Evolutionary conservation across 2,329 filamentous ascomycete species (phyloP).

Genomic region (Aspergillus cejpii): DNA sequence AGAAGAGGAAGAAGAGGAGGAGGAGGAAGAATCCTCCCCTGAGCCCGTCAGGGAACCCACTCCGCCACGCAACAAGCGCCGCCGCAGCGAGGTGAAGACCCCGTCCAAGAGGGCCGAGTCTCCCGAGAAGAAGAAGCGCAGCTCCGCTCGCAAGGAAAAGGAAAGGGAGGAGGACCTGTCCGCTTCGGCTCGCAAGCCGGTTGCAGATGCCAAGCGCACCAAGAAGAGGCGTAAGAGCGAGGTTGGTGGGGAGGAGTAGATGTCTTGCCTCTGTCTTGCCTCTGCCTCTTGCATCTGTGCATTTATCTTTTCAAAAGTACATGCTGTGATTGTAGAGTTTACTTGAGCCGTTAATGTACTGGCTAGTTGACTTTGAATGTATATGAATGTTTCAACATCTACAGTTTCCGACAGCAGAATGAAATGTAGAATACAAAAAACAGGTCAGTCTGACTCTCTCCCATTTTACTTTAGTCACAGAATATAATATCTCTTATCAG

Average conservation of each 20-base stretch:
- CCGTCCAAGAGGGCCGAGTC: conserved; percentile 34
- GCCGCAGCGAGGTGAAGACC: conserved; percentile 37
- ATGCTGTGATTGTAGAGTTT: no score
- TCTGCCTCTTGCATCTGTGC: not conserved
- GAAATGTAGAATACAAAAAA: no score
- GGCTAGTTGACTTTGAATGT: no score
- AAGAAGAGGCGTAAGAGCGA: conserved; percentile 47
- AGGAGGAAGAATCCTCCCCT: conserved; percentile 33
- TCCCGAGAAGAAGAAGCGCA: conserved; percentile 29
- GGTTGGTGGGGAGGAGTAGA: conserved; percentile 21
- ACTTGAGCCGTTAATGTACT: no score
- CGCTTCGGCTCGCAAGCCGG: conserved; percentile 26
- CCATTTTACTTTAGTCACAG: no score
- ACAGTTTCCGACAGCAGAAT: no score
- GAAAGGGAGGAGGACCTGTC: conserved; percentile 28
- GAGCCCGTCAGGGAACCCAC: conserved; percentile 39
- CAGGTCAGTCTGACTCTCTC: no score
- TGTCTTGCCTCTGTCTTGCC: conserved; percentile 4
- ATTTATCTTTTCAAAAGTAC: no score
- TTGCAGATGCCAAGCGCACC: conserved; percentile 31
- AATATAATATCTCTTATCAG: no score
- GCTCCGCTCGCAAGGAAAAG: conserved; percentile 18
- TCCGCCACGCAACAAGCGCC: conserved; percentile 42
- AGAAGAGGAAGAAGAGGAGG: conserved; percentile 23
- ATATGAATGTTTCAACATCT: no score